Evolutionary conservation across 805 yeast species (phyloP), one percentile per base, ranked within the genome.

Genomic region (Metschnikowia lachancei): DNA sequence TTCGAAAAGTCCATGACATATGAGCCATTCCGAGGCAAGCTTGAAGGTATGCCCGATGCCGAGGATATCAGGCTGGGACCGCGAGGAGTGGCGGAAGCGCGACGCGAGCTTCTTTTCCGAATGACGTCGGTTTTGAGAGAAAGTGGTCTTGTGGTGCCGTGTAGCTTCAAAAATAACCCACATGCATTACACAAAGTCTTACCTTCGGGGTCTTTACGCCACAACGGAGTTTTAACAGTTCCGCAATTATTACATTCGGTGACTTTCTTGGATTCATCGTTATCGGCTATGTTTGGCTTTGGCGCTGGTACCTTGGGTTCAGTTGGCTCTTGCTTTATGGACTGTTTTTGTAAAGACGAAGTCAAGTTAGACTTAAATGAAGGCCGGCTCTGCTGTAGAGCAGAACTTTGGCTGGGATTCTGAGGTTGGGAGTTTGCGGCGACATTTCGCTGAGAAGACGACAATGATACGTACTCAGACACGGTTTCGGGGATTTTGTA

Each of bases 131-230:
- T 78, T 49, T 78, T 78, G 46, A 78, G 64, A 19, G 82, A 75
- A 19, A 81, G 63, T 1, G 85, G 85, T 42, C 85, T 63, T 59
- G 78, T 78, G 2, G 84, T 77, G 14, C 85, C 85, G 55, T 81
- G 85, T 16, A 81, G 62, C 55, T 80, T 80, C 44, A 75, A 71
- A 56, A 80, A 81, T 18, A 81, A 64, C 0, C 85, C 85, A 65
- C 85, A 81, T 0, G 85, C 85, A 57, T 81, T 81, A 58, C 85
- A 81, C 4, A 81, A 65, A 2, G 85, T 79, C 50, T 79, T 77
- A 1, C 85, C 85, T 22, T 63, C 69, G 6, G 81, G 75, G 56
- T 80, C 83, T 56, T 79, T 72, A 37, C 85, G 64, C 85, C 85
- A 81, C 19, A 81, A 65, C 1, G 85, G 85, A 0, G 85, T 81